Evolutionary conservation across 768 basidiomycete genomes (phyloP), one percentile per base, ranked within the genome.

Genomic region (Coprinopsis sp.): DNA sequence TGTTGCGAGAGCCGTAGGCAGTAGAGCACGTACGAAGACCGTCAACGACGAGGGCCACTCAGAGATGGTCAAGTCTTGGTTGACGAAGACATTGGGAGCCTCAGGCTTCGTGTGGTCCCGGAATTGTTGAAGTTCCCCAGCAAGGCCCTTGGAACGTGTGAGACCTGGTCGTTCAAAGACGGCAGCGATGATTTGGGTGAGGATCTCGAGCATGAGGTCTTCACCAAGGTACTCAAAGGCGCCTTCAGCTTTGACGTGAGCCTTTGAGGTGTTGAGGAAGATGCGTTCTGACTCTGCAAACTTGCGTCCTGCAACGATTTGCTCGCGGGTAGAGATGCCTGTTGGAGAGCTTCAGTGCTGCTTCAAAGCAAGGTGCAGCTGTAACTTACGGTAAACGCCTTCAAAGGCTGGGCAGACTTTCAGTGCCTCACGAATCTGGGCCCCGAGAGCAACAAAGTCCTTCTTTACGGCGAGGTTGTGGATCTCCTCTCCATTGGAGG

Each of bases 1-100:
- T 14, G 30, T 6, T 21, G 12, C 27, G 5, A 34, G 13, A 8
- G 18, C 24, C 8, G 23, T 34, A 33, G 23, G 41, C 19, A 36
- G 10, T n/a, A 30, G 4, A 29, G 25, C 7, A 41, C 33, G 11
- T 12, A 42, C 39, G 5, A 49, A 22, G 28, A 88, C 56, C 22
- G 79, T 65, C 74, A 90, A 66, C 2, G 79, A 78, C 6, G 74
- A 76, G 1, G 87, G 83, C 86, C 86, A 88, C 14, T 84, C 78
- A 3, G 68, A 68, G 10, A 74, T 66, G n/a, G 66, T 44, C 55
- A 79, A 73, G 1, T 69, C 61, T 1, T 59, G 55, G 47, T 78
- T 73, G 50, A 90, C 65, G 60, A 87, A 89, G 44, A 72, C 69
- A 54, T 74, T 74, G 8, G 65, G 66, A 19, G 79, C 61, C 37